Evolutionary conservation across 768 basidiomycete genomes (phyloP).

Genomic region (Suillus decipiens): DNA sequence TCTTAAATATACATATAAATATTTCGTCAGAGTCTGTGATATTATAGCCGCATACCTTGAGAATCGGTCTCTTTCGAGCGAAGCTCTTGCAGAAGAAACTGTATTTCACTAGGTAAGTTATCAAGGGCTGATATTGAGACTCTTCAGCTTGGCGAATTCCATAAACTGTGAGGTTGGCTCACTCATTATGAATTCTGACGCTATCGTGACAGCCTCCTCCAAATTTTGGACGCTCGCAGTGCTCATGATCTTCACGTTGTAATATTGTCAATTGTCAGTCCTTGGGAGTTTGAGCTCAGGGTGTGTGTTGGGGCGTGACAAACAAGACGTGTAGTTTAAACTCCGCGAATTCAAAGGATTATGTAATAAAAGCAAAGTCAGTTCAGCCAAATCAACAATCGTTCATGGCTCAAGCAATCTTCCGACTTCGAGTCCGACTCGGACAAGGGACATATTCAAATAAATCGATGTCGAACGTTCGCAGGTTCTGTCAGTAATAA

Average conservation of each 20-base stretch:
- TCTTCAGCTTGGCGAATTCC: background rate
- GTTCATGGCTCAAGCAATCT: background rate
- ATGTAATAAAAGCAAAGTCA: background rate
- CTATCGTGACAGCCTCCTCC: slow-evolving; percentile 51
- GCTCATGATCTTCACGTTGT: slow-evolving; percentile 25
- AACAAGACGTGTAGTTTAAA: background rate
- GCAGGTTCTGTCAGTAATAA: background rate
- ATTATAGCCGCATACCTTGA: slow-evolving; percentile 35
- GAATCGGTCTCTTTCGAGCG: slow-evolving; percentile 44
- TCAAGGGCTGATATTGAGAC: slow-evolving; percentile 42
- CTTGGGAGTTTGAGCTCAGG: background rate
- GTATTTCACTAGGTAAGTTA: slow-evolving; percentile 51
- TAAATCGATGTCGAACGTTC: background rate
- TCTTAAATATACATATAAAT: slow-evolving; percentile 30
- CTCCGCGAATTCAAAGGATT: background rate
- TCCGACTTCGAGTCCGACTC: background rate
- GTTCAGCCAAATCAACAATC: too few relatives aligned
- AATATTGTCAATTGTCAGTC: background rate
- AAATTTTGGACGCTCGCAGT: slow-evolving; percentile 38
- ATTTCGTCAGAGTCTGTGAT: background rate
- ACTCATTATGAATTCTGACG: slow-evolving; percentile 52
- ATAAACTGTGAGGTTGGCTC: slow-evolving; percentile 19
- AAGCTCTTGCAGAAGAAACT: slow-evolving; percentile 50
- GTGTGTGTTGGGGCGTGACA: background rate
- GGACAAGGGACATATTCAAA: background rate